Evolutionary conservation across 2,329 filamentous ascomycete species (phyloP), one percentile per base, ranked within the genome.

Genomic region (Aspergillus sclerotialis): DNA sequence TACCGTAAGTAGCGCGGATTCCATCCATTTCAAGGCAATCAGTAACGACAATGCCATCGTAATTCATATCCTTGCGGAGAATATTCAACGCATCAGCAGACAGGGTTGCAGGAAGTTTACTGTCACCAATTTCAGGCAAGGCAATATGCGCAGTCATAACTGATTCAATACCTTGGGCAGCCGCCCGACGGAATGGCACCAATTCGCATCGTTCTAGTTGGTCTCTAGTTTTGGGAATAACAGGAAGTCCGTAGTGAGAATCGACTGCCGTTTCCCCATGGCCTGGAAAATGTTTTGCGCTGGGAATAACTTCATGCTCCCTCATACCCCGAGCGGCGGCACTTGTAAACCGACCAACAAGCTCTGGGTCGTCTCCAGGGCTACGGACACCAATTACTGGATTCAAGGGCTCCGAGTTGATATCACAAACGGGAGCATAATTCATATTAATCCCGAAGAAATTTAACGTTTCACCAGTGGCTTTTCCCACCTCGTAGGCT

Each of bases 11-110:
- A 3, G 56, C 50, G 12, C 58, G 54, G 7, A 68, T 62, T 3
- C 63, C 61, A 26, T 67, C 59, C 64, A 68, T 66, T 38, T 68
- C 64, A 25, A 68, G 48, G 41, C 64, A 69, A 30, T 68, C 65
- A 4, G 63, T 68, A 3, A 69, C 53, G 5, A 69, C 52, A 44
- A 69, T 53, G 1, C 65, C 64, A 30, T 66, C 51, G 39, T 65
- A 67, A 11, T 58, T 50, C 56, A 67, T 65, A 24, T 65, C 62
- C 7, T 58, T 46, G 4, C 65, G 62, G 11, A 68, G 38, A 25
- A 67, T 60, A 0, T 53, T 52, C 35, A 67, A 50, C 1, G 49
- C 56, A 24, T 56, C 49, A 0, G 55, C 46, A 14, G 58, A 65
- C 13, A 68, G 42, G 4, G 62, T 67, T 7, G 62, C 62, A 4